A percentile compares a stretch with the other conserved stretches of the same genome.
phyloP scores from a whole-genome alignment of 1,284 basidiomycete genomes.

The Sanguinoderma infundibulare region DNA sequence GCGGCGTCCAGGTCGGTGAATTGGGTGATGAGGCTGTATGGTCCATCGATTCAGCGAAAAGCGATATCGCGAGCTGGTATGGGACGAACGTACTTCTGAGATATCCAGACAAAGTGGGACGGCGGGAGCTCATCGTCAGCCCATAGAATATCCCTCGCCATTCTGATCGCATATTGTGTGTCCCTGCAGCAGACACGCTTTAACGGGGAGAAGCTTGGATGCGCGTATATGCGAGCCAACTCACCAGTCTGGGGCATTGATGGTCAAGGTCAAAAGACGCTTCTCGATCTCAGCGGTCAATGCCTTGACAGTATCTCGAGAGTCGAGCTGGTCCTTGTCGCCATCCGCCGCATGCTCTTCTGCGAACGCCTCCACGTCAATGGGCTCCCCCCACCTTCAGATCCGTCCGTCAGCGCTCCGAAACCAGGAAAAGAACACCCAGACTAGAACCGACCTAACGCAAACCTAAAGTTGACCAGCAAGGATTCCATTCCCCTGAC shows the following conservation, averaged over 20 bases:
- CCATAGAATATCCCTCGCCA: slow-evolving; percentile 89
- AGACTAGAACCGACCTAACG: slow-evolving; percentile 12
- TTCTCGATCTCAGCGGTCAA: slow-evolving; percentile 76
- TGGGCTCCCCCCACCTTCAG: slow-evolving; percentile 78
- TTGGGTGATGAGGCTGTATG: slow-evolving; percentile 70
- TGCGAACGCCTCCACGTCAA: slow-evolving; percentile 75
- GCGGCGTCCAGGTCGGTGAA: slow-evolving; percentile 67
- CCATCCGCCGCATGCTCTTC: slow-evolving; percentile 62
- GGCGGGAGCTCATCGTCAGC: slow-evolving; percentile 73
- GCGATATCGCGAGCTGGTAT: too few relatives aligned
- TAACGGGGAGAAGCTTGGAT: background rate
- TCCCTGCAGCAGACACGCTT: slow-evolving; percentile 65
- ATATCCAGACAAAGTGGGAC: slow-evolving; percentile 75
- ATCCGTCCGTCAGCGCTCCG: background rate
- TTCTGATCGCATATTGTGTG: slow-evolving; percentile 78
- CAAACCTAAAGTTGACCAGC: slow-evolving; percentile 12
- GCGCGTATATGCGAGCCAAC: slow-evolving; percentile 25
- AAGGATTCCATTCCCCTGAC: background rate
- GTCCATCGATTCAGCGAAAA: background rate
- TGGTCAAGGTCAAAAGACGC: slow-evolving; percentile 74
- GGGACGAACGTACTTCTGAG: slow-evolving; percentile 74
- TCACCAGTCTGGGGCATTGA: slow-evolving; percentile 94
- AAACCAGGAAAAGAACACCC: background rate
- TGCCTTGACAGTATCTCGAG: slow-evolving; percentile 79
- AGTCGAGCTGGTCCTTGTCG: slow-evolving; percentile 54